Evolutionary conservation across 805 yeast species (phyloP).

Genomic region (Yarrowia porcina): DNA sequence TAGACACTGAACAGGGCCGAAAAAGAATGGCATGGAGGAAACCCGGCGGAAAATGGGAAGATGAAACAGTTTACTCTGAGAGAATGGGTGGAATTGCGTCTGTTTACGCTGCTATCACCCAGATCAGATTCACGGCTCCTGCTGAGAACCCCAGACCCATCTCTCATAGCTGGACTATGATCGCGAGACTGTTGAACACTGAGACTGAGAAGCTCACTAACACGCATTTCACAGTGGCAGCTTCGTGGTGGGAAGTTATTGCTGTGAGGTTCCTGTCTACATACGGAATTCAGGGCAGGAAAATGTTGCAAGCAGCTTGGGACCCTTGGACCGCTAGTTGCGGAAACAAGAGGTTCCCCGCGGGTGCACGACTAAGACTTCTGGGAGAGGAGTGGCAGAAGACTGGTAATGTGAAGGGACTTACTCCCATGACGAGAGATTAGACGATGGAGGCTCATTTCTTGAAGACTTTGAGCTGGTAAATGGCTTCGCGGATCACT

Average conservation of each 20-base stretch:
- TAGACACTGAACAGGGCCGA: conserved; percentile 81
- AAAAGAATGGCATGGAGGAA: conserved; percentile 84
- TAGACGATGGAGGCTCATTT: background rate
- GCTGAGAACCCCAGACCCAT: conserved; percentile 50
- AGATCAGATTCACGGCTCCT: conserved; percentile 40
- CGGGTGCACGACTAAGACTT: conserved; percentile 72
- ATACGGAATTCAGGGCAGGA: conserved; percentile 69
- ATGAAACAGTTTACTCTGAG: conserved; percentile 71
- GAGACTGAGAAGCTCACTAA: conserved; percentile 52
- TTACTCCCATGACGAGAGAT: conserved; percentile 27
- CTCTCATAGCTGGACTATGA: conserved; percentile 60
- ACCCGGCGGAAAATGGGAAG: conserved; percentile 44
- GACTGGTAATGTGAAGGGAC: conserved; percentile 43
- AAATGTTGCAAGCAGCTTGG: conserved; percentile 51
- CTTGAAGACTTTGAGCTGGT: too few species aligned
- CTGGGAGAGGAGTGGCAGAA: conserved; percentile 75
- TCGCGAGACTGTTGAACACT: conserved; percentile 67
- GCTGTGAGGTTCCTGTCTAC: conserved; percentile 52
- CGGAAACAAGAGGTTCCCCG: conserved; percentile 56
- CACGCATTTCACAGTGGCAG: conserved; percentile 66
- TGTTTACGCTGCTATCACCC: conserved; percentile 71
- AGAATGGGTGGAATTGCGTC: conserved; percentile 83
- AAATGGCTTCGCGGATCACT: too few species aligned
- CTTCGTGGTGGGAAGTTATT: conserved; percentile 91
- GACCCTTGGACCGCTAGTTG: conserved; percentile 53